Conservation (phyloP, 768 basidiomycete genomes). For the Leccinum imitatum region DNA sequence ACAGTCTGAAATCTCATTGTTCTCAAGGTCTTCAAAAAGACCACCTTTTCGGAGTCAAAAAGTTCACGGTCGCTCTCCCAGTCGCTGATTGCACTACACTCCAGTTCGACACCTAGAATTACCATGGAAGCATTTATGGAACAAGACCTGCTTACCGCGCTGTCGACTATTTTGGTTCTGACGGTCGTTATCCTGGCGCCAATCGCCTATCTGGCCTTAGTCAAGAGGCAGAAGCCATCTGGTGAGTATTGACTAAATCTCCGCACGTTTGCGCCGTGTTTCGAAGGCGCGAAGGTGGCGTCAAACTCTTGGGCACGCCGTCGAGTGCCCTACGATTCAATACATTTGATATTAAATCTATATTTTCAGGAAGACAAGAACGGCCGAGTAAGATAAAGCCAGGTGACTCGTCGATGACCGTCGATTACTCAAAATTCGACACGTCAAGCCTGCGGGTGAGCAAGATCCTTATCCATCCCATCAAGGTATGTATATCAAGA, state of each 20-base stretch:
- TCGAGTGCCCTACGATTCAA: not conserved
- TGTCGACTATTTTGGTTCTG: constrained; percentile 15
- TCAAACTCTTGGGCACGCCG: not conserved
- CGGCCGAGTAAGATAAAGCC: not conserved
- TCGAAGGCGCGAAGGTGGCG: constrained; percentile 1
- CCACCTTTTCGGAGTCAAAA: not conserved
- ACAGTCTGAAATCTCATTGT: not conserved
- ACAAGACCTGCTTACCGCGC: not conserved
- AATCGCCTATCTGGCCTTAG: constrained; percentile 18
- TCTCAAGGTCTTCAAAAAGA: not conserved
- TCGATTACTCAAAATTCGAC: constrained; percentile 26
- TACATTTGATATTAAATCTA: constrained; percentile 10
- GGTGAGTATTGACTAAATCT: constrained; percentile 16
- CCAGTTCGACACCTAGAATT: not conserved
- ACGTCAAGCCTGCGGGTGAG: constrained; percentile 43
- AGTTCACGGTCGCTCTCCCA: not conserved
- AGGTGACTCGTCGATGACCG: not conserved
- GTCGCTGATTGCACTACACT: not conserved
- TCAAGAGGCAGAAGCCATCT: not conserved
- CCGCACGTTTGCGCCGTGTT: not conserved
- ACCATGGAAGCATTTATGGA: constrained; percentile 6
- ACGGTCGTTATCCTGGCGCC: constrained; percentile 12
- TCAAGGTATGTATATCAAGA: constrained; percentile 48
- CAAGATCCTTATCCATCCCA: constrained; percentile 64
- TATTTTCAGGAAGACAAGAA: constrained; percentile 12